Conservation (phyloP, 208 protist species). For the Leishmania tarentolae region DNA sequence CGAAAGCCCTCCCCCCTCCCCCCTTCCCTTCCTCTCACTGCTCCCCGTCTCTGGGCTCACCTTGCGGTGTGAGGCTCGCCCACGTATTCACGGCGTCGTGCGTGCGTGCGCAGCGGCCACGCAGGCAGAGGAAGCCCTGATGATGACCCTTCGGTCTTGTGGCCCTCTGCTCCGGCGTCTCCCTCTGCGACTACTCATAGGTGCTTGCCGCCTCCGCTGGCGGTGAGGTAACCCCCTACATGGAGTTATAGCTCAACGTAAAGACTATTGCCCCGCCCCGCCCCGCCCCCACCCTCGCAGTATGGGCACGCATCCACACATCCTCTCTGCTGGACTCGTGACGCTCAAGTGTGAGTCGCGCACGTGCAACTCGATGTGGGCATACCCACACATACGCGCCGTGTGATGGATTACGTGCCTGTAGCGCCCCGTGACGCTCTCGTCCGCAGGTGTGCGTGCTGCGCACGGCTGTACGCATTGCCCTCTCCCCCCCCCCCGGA, state of each 20-base stretch:
- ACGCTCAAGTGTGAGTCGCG: neutral
- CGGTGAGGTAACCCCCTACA: neutral
- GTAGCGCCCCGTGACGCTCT: neutral
- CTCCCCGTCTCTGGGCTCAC: neutral
- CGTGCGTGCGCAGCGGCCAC: neutral
- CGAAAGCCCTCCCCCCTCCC: neutral
- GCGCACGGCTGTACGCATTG: neutral
- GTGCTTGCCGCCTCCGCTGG: neutral
- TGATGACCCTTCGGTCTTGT: neutral
- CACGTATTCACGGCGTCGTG: neutral
- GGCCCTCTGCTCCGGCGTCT: neutral
- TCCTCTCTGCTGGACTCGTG: neutral
- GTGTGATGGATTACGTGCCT: neutral
- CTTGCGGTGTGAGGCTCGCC: neutral
- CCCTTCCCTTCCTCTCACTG: neutral
- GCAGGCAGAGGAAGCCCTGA: neutral
- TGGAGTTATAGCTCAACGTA: no score
- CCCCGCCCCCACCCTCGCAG: neutral
- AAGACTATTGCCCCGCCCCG: no score
- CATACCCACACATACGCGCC: neutral
- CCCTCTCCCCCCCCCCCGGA: neutral
- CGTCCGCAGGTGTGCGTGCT: neutral
- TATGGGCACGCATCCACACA: neutral
- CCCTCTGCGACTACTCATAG: neutral
- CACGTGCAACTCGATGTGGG: neutral